Conservation (phyloP, 305 asterid species). For the Solanum hybrid region DNA sequence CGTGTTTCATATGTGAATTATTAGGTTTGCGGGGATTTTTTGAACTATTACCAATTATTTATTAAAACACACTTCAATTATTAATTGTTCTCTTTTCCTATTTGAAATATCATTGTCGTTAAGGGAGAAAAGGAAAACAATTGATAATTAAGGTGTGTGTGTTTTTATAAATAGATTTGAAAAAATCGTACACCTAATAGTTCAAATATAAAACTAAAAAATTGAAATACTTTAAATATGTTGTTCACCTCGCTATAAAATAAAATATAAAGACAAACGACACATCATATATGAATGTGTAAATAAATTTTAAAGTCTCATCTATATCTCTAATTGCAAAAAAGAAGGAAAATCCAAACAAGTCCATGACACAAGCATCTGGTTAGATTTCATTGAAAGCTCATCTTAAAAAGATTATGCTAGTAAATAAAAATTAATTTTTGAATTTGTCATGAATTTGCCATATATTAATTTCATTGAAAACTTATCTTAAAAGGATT, state of each 20-base stretch:
- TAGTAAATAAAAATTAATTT: not conserved
- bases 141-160: too few relatives aligned
- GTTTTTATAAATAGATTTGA: rapidly evolving
- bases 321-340: not conserved
- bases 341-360: not conserved
- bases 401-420: not conserved
- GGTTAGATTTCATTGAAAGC: not conserved
- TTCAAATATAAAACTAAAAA: too few relatives aligned
- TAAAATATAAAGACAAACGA: not conserved
- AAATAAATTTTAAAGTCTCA: not conserved
- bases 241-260: not conserved
- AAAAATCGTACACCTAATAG: not conserved
- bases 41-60: too few relatives aligned
- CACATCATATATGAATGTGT: not conserved
- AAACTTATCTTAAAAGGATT: not conserved
- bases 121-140: too few relatives aligned
- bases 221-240: too few relatives aligned
- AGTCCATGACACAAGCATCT: not conserved
- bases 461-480: not conserved
- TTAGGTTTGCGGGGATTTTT: not conserved
- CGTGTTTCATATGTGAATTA: not conserved
- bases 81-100: too few relatives aligned
- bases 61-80: too few relatives aligned
- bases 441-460: not conserved
- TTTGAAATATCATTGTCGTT: too few relatives aligned